These are phyloP conservation scores for Colletotrichum sp. DNA, from an alignment of 2,329 filamentous ascomycete species.

Conservation along the genomic window DNA sequence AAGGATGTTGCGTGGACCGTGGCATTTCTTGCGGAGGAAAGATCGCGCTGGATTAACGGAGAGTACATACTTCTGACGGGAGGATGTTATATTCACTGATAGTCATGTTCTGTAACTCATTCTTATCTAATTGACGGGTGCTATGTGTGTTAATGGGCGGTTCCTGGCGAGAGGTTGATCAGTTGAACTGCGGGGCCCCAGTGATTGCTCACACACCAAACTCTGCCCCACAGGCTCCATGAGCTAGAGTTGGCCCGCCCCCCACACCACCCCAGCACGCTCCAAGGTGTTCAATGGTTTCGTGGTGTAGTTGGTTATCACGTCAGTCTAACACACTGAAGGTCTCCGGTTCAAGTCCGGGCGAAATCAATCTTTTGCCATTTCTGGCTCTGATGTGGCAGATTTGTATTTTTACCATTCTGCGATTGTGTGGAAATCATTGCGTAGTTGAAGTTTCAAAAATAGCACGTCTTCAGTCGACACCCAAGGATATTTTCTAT, in stretches of 20 bases:
- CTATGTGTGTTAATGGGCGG: no score
- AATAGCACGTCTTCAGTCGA: no score
- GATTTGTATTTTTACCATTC: not conserved
- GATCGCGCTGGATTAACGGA: not conserved
- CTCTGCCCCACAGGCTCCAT: rapidly evolving
- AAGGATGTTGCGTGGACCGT: not conserved
- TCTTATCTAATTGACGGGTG: no score
- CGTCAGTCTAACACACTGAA: slow-evolving; percentile 51
- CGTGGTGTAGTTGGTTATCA: slow-evolving; percentile 51
- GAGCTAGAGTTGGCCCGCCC: rapidly evolving
- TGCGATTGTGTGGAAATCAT: no score
- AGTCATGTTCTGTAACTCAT: not conserved
- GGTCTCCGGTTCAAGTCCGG: slow-evolving; percentile 25
- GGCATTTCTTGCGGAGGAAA: not conserved
- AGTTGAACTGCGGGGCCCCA: no score
- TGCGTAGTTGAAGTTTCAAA: no score
- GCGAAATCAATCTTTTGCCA: slow-evolving; percentile 16
- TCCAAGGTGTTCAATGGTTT: not conserved
- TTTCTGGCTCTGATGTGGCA: not conserved
- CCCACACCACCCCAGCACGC: not conserved
- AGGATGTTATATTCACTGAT: not conserved
- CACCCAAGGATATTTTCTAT: no score
- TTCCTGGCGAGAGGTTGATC: no score
- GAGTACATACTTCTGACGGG: not conserved
- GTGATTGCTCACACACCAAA: not conserved